A percentile compares a stretch with the other conserved stretches of the same genome.
phyloP scores from a whole-genome alignment of 345 rosid genomes.

The Bruguiera gymnorhiza region DNA sequence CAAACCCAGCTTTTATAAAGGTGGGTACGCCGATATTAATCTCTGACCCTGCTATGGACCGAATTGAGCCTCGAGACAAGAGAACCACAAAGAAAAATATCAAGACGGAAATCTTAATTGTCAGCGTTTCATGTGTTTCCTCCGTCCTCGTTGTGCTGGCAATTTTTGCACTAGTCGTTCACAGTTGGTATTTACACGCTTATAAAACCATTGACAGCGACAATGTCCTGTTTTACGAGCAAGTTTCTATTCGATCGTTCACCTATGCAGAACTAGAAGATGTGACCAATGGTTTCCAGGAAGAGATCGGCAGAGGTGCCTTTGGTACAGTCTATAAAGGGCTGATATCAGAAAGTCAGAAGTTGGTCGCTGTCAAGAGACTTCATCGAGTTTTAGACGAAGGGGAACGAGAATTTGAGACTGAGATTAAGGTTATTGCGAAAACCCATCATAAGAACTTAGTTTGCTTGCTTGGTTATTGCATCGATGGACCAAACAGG shows the following conservation, averaged over 20 bases:
- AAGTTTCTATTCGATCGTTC: slow-evolving; percentile 16
- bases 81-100: not conserved
- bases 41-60: not conserved
- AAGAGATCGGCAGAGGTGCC: slow-evolving; percentile 32
- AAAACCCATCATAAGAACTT: slow-evolving; percentile 32
- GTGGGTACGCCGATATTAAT: not conserved
- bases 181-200: not conserved
- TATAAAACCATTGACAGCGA: slow-evolving; percentile 4
- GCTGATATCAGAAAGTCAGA: not conserved
- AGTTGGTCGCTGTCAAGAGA: slow-evolving; percentile 27
- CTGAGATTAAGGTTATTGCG: slow-evolving; percentile 25
- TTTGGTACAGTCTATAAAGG: slow-evolving; percentile 34
- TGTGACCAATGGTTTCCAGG: slow-evolving; percentile 21
- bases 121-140: not conserved
- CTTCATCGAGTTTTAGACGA: slow-evolving; percentile 8
- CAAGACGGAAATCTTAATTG: not conserved
- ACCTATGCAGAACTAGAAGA: slow-evolving; percentile 18
- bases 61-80: not conserved
- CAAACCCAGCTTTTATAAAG: slow-evolving; percentile 20
- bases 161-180: slow-evolving; percentile 1
- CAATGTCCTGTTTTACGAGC: not conserved
- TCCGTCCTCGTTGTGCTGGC: slow-evolving; percentile 1
- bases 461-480: slow-evolving; percentile 25
- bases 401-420: slow-evolving; percentile 27
- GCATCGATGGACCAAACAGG: slow-evolving; percentile 21